Evolutionary conservation across 805 yeast species (phyloP).

Genomic region (Cyberlindnera suaveolens): DNA sequence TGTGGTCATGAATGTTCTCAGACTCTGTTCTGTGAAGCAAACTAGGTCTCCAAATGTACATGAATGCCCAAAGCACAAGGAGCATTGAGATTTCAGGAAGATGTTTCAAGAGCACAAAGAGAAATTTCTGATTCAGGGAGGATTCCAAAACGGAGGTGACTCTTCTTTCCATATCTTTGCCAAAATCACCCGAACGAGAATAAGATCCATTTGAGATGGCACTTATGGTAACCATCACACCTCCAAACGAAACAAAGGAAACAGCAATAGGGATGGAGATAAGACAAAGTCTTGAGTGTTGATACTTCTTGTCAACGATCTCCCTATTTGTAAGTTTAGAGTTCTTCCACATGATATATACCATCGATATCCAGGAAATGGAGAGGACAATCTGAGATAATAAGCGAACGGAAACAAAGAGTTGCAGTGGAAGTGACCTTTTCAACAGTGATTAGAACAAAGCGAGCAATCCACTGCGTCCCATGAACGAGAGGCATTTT

Average conservation of each 20-base stretch:
- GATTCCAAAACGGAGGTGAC: slow-evolving; percentile 2
- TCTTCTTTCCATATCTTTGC: not conserved
- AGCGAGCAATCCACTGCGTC: not conserved
- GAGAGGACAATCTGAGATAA: not conserved
- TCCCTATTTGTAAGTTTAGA: slow-evolving; percentile 9
- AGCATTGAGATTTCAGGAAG: slow-evolving; percentile 10
- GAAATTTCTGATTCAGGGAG: slow-evolving; percentile 3
- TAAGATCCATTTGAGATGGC: not conserved
- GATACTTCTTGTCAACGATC: slow-evolving; percentile 11
- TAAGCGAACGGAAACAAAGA: not conserved
- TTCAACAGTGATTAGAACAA: slow-evolving; percentile 8
- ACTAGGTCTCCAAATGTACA: slow-evolving; percentile 5
- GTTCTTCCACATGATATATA: slow-evolving; percentile 13
- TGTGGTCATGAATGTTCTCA: too few relatives aligned
- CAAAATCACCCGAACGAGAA: not conserved
- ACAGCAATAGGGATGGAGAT: slow-evolving; percentile 7
- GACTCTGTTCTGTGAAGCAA: too few relatives aligned
- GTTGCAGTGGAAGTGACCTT: slow-evolving; percentile 8
- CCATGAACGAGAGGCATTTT: not conserved
- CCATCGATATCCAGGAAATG: slow-evolving; percentile 15
- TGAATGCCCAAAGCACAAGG: slow-evolving; percentile 8
- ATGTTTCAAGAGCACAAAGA: slow-evolving; percentile 8
- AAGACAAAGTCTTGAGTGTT: slow-evolving; percentile 2
- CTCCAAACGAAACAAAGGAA: not conserved
- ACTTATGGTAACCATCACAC: not conserved